phyloP scores from a whole-genome alignment of 139 green algal genomes.

The Coelastrella sp. region DNA sequence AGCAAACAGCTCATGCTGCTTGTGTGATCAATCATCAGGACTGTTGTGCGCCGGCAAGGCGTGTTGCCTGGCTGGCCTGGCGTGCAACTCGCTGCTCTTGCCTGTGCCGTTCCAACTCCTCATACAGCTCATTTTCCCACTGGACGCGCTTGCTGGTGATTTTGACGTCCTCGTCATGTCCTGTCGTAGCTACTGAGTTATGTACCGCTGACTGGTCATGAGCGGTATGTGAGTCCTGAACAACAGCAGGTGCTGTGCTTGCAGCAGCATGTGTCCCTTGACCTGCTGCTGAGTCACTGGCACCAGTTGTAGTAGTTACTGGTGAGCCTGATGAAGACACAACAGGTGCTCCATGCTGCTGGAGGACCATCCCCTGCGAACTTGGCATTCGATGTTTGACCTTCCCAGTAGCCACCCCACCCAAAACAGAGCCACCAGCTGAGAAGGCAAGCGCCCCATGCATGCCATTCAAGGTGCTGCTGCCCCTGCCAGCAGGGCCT shows the following conservation, averaged over 20 bases:
- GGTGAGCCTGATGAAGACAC: background rate
- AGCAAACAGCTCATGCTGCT: background rate
- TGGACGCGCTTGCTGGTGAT: constrained; percentile 35
- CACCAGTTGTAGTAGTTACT: background rate
- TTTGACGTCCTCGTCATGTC: background rate
- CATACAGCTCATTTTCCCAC: constrained; percentile 47
- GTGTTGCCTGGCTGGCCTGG: background rate
- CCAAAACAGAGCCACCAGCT: constrained; percentile 8
- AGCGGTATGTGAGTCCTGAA: background rate
- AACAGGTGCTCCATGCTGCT: background rate
- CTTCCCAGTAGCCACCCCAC: background rate
- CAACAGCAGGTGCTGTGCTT: background rate
- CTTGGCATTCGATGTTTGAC: background rate
- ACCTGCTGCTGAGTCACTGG: background rate
- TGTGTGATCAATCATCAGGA: too few species aligned
- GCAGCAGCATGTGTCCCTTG: background rate
- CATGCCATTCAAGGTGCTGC: constrained; percentile 16
- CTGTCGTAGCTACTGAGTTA: background rate
- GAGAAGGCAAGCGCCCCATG: background rate
- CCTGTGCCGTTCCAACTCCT: constrained; percentile 47
- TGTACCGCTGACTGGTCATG: background rate
- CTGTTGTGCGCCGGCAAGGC: background rate
- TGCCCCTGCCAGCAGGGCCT: constrained; percentile 16
- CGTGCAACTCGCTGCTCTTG: constrained; percentile 31
- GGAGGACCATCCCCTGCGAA: background rate